Conservation (phyloP, 1,139 yeast genomes). For the Saccharomyces hybrid region DNA sequence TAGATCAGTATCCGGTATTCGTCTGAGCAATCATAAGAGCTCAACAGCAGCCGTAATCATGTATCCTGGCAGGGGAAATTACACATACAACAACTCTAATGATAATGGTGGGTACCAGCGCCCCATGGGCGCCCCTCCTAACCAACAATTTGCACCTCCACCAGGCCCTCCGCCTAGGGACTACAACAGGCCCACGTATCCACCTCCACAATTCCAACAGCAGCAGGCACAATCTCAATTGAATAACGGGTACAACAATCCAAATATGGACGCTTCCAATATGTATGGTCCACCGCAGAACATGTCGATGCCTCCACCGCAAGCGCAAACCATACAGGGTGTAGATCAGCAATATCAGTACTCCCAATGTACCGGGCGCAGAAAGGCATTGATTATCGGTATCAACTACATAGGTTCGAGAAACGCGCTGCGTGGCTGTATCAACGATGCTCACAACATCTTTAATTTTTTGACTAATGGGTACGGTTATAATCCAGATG, state of each 20-base stretch:
- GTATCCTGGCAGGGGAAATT: constrained; percentile 29
- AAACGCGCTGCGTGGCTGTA: constrained; percentile 73
- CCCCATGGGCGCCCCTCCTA: constrained; percentile 21
- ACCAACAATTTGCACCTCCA: constrained; percentile 12
- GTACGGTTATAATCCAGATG: constrained; percentile 65
- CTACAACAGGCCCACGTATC: constrained; percentile 5
- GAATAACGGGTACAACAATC: constrained; percentile 8
- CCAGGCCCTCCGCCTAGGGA: constrained; percentile 5
- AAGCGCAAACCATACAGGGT: constrained; percentile 20
- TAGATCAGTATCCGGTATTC: not conserved
- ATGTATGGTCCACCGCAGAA: constrained; percentile 14
- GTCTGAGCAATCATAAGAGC: not conserved
- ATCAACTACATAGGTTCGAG: constrained; percentile 76
- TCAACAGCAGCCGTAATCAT: constrained; percentile 7
- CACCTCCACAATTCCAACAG: constrained; percentile 9
- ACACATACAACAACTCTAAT: constrained; percentile 23
- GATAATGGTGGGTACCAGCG: constrained; percentile 16
- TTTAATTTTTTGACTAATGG: constrained; percentile 45
- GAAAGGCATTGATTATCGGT: constrained; percentile 80
- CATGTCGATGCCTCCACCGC: constrained; percentile 23
- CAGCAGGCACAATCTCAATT: constrained; percentile 7
- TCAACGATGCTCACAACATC: constrained; percentile 71
- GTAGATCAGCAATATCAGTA: constrained; percentile 44
- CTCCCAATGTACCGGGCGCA: constrained; percentile 66
- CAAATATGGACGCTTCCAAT: constrained; percentile 12